phyloP scores from a whole-genome alignment of 2,329 filamentous ascomycete species.

The Aspergillus sp. region DNA sequence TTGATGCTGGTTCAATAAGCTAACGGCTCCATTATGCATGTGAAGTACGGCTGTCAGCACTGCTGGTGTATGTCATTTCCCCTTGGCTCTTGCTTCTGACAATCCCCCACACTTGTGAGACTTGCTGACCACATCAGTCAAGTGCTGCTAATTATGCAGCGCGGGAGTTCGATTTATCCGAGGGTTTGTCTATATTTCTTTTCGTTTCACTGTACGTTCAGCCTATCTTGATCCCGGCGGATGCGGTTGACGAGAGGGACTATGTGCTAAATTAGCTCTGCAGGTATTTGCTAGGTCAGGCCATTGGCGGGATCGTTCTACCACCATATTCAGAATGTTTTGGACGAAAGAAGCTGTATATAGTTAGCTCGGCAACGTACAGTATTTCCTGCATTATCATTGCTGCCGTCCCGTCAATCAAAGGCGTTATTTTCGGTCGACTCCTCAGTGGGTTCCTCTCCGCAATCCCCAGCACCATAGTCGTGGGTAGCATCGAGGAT shows the following conservation, averaged over 20 bases:
- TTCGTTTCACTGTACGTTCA: constrained; percentile 25
- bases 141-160: constrained; percentile 29
- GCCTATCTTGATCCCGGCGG: background rate
- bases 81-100: background rate
- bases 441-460: constrained; percentile 48
- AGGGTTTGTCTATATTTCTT: constrained; percentile 30
- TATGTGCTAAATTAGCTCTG: background rate
- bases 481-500: constrained; percentile 52
- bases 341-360: constrained; percentile 38
- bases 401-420: constrained; percentile 36
- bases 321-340: constrained; percentile 41
- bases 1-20: constrained; percentile 1
- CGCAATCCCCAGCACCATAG: constrained; percentile 50
- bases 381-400: constrained; percentile 38
- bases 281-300: constrained; percentile 38
- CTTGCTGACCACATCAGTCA: constrained; percentile 22
- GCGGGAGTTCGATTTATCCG: constrained; percentile 26
- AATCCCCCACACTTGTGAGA: background rate
- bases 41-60: constrained; percentile 36
- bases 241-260: background rate
- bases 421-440: constrained; percentile 43
- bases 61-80: constrained; percentile 29
- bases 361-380: constrained; percentile 30
- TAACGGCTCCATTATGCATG: constrained; percentile 10
- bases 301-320: constrained; percentile 34